Evolutionary conservation across 176 grass and related monocot genomes (phyloP).

Genomic region (Oryza meyeriana): DNA sequence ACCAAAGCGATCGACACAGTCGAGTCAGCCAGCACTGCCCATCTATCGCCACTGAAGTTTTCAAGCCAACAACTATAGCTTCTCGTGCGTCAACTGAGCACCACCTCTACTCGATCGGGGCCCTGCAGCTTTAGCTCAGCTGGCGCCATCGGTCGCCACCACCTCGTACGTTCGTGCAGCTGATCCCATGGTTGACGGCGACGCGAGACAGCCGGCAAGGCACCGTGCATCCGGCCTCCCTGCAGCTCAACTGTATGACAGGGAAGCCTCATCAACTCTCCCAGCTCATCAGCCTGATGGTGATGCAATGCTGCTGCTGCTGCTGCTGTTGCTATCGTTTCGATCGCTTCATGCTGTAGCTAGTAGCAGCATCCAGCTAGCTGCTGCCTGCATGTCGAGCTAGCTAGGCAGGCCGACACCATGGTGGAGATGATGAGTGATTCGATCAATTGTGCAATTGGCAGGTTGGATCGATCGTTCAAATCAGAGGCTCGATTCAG

Average conservation of each 20-base stretch:
- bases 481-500: not conserved
- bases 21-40: not conserved
- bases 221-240: slow-evolving; percentile 5
- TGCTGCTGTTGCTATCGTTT: not conserved
- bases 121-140: not conserved
- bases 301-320: no score
- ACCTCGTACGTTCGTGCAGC: not conserved
- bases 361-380: no score
- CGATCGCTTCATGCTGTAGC: no score
- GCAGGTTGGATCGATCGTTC: not conserved
- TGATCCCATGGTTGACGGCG: not conserved
- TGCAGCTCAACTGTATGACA: slow-evolving; percentile 10
- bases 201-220: slow-evolving; percentile 14
- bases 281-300: no score
- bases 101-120: not conserved
- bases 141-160: not conserved
- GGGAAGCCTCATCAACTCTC: not conserved
- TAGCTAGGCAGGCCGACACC: no score
- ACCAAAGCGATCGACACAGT: not conserved
- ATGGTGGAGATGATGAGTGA: not conserved
- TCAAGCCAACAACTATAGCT: not conserved
- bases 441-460: not conserved
- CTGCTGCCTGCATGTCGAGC: no score
- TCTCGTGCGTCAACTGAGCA: not conserved
- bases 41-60: no score